Conservation (phyloP, 345 rosid genomes). For the Pseudoturritis turrita region DNA sequence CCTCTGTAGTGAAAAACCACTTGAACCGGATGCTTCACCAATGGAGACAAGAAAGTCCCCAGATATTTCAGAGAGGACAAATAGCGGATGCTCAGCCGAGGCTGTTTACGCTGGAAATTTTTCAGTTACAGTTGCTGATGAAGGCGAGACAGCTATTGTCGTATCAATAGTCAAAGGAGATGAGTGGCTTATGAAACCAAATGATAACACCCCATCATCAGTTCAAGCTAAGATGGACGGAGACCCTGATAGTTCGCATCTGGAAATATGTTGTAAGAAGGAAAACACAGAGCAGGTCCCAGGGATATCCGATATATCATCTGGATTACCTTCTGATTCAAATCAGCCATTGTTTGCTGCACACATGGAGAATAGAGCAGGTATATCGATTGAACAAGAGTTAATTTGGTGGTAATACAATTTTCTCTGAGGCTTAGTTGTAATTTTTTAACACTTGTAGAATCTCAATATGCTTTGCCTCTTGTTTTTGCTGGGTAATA, state of each 20-base stretch:
- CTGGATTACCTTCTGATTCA: constrained; percentile 36
- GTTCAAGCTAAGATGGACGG: constrained; percentile 36
- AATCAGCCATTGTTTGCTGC: constrained; percentile 1
- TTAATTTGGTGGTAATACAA: background rate
- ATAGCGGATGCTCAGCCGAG: constrained; percentile 43
- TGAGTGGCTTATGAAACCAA: constrained; percentile 42
- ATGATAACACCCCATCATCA: constrained; percentile 29
- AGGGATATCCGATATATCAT: constrained; percentile 34
- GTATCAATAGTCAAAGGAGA: constrained; percentile 67
- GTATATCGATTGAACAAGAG: background rate
- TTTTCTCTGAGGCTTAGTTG: background rate
- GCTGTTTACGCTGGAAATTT: constrained; percentile 57
- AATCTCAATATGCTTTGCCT: background rate
- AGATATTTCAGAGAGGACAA: constrained; percentile 37
- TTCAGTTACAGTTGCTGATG: constrained; percentile 81
- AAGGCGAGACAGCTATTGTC: constrained; percentile 92
- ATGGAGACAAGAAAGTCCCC: constrained; percentile 36
- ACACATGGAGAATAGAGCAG: constrained; percentile 14
- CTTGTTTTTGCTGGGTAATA: constrained; percentile 15
- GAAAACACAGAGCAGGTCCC: constrained; percentile 32
- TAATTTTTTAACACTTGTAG: background rate
- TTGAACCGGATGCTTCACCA: constrained; percentile 39
- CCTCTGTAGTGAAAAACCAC: constrained; percentile 41
- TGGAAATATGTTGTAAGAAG: constrained; percentile 32
- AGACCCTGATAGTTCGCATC: constrained; percentile 29